Evolutionary conservation across 2,329 filamentous ascomycete species (phyloP), one percentile per base, ranked within the genome.

Genomic region (Rutstroemia sp.): DNA sequence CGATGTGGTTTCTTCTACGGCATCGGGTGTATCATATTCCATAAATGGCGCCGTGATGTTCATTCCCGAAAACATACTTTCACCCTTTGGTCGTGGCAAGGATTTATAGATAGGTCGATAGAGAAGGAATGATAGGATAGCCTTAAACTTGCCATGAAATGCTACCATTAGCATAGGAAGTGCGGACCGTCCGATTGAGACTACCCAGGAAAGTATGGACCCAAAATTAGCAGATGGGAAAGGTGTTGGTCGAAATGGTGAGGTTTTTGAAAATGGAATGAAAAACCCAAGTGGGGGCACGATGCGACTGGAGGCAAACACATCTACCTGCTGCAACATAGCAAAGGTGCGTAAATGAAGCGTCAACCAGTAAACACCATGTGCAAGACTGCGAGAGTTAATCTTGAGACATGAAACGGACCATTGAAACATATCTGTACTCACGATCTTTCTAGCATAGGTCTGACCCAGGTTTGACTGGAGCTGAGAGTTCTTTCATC

Each of bases 71-170:
- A 67, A 64, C 57, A 67, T 65, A 44, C 61, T 67, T 4, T 67
- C 60, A 10, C 67, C 67, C 6, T 52, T 60, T 41, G 68, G 67
- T 21, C 64, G 63, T 14, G 68, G 68, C 1, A 70, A 60, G 10
- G 37, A 38, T 48, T 57, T 63, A 51, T 69, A 70, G 7, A 70
- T 63, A 9, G 62, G 64, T 10, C 61, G 60, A 54, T 67, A 70
- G 1, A 68, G 49, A 7, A 65, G 37, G 17, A 57, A 48, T 16
- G 64, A 61, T 10, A 66, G 52, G 16, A 62, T 46, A 17, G 56
- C 58, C 44, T 65, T 65, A 19, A 65, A 34, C 48, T 60, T 66
- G 3, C 62, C 63, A 49, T 65, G 61, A 4, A 55, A 53, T 4
- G 64, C 30, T 14, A 68, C 61, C 3, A 64, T 38, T 19, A 68